Base-by-base conservation (phyloP, 352 stramenopile species). In the Phytophthora multivora region DNA sequence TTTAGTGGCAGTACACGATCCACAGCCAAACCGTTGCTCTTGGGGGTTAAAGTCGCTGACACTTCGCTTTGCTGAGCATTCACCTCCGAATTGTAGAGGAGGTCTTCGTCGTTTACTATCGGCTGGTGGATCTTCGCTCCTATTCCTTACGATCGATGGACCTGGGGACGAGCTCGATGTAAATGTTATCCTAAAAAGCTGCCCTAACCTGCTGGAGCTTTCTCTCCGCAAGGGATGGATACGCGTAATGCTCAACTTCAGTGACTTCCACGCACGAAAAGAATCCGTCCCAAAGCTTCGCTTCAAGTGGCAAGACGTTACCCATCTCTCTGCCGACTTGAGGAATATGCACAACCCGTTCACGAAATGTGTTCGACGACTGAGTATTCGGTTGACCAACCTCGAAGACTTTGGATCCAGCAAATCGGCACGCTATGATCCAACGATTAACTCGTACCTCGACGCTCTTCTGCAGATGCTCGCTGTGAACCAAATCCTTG, bases 361-460 rank as follows among this genome's bases (percentile, higher is more conserved):
- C 13, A 46, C 46, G 7, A 43, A 45, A 33, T 63, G 46, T 23
- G 3, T 31, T 6, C 55, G 46, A 2, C 36, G 38, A n/a, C 21
- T 63, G 36, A 53, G 36, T 26, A 25, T 63, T 12, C 18, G 54
- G 11, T 23, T 56, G 33, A 63, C 23, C 12, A 55, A 62, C 19
- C 25, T 49, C 39, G 18, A 50, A 45, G 28, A 13, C 2, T 33
- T 19, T 12, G 39, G 39, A 33, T 8, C 41, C 40, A 59, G 18
- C n/a, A 48, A 51, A 8, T 26, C 11, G 21, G 36, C n/a, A n/a
- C 50, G n/a, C 9, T 21, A 40, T 51, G 19, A 35, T 15, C 12
- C 39, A 2, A 33, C 8, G 10, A 42, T 42, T 12, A 45, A 43
- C 15, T 36, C 33, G 6, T 51, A 51, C 16, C 39, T 59, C 19